Conservation (phyloP, 371 early-diverging fungal species). For the Mortierella sp. region DNA sequence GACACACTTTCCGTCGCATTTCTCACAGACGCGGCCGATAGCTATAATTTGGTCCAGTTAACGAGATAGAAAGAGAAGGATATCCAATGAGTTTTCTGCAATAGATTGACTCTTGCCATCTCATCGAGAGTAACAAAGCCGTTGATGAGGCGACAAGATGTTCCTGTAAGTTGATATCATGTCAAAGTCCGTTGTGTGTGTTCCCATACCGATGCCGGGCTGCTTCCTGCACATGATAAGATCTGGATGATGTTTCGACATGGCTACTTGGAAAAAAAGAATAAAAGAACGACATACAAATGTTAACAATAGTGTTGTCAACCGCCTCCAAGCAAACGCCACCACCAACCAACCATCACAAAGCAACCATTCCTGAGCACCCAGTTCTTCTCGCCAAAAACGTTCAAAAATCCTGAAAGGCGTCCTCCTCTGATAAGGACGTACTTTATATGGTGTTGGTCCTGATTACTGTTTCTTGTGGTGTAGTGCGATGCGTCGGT, state of each 20-base stretch:
- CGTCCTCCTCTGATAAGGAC: too few species aligned
- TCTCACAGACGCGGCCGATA: conserved; percentile 96
- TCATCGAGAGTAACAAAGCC: too few species aligned
- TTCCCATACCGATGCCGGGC: conserved; percentile 83
- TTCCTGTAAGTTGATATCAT: too few species aligned
- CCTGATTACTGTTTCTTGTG: too few species aligned
- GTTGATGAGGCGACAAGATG: too few species aligned
- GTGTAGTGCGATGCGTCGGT: neutral
- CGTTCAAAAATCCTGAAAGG: too few species aligned
- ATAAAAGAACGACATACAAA: neutral
- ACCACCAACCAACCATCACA: too few species aligned
- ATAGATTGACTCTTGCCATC: neutral
- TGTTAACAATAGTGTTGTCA: neutral
- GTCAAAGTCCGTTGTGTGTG: neutral
- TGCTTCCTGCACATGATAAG: conserved; percentile 97
- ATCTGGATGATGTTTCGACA: conserved; percentile 94
- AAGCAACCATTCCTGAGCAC: too few species aligned
- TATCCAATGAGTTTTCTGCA: neutral
- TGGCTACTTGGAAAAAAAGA: conserved; percentile 48
- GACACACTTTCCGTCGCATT: conserved; percentile 95
- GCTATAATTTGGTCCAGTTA: conserved; percentile 60
- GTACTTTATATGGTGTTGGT: too few species aligned
- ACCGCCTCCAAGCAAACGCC: too few species aligned
- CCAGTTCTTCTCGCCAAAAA: too few species aligned
- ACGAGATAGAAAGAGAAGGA: neutral